Evolutionary conservation across 148 eudicot genomes (phyloP).

Genomic region (Amaranthus palmeri): DNA sequence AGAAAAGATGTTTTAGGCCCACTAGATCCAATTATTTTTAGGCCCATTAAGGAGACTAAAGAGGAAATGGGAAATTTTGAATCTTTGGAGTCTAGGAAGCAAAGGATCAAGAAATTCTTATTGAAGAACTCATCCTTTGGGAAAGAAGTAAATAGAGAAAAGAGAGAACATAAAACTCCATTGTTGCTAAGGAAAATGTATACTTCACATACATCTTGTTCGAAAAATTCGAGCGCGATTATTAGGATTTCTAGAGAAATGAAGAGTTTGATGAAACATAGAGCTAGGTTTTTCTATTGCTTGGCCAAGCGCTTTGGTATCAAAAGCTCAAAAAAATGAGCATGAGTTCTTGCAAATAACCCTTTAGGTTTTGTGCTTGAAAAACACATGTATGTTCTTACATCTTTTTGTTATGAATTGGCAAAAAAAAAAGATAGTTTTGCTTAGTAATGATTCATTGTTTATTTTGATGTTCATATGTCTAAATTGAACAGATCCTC

Average conservation of each 20-base stretch:
- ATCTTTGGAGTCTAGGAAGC: constrained; percentile 28
- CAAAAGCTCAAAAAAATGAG: constrained; percentile 21
- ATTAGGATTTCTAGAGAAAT: constrained; percentile 26
- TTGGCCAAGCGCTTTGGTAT: constrained; percentile 31
- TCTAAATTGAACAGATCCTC: no score
- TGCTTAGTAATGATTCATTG: no score
- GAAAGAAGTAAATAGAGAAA: constrained; percentile 28
- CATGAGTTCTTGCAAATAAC: neutral
- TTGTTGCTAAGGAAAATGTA: constrained; percentile 30
- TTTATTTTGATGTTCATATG: no score
- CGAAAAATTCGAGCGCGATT: constrained; percentile 18
- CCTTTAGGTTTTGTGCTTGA: neutral
- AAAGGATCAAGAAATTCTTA: constrained; percentile 44
- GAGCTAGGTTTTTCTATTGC: constrained; percentile 32
- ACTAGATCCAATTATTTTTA: neutral
- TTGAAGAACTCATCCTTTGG: constrained; percentile 44
- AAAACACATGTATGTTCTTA: constrained; percentile 4
- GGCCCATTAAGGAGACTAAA: constrained; percentile 6
- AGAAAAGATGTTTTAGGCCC: neutral
- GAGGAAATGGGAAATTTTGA: neutral
- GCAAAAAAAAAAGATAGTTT: neutral
- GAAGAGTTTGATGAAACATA: constrained; percentile 39
- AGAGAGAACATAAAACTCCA: constrained; percentile 26
- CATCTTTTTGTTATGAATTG: neutral
- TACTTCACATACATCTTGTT: constrained; percentile 30